Conservation (phyloP, 768 basidiomycete species). For the Mycena olivaceomarginata region DNA sequence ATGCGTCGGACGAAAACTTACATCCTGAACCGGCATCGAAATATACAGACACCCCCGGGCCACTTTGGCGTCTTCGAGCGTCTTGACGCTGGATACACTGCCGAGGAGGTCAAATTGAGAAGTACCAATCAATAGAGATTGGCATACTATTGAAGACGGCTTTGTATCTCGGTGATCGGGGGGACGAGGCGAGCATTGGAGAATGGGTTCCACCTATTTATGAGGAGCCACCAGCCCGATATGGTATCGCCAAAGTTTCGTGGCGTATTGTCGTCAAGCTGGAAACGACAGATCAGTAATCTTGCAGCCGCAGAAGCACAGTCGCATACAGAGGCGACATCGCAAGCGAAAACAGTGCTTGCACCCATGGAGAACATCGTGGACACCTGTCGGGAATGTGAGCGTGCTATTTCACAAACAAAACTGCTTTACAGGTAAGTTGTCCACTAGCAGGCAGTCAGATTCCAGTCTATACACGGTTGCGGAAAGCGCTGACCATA, state of each 20-base stretch:
- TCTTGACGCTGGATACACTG: constrained; percentile 97
- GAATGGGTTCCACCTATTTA: constrained; percentile 96
- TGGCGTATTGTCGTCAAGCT: constrained; percentile 97
- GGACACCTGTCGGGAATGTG: constrained; percentile 75
- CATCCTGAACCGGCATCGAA: constrained; percentile 96
- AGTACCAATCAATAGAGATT: constrained; percentile 34
- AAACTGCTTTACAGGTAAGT: constrained; percentile 79
- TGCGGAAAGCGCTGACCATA: constrained; percentile 72
- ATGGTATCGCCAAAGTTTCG: constrained; percentile 96
- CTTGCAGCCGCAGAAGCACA: background rate
- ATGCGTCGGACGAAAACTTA: constrained; percentile 50
- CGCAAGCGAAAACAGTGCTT: constrained; percentile 92
- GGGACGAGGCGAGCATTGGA: constrained; percentile 86
- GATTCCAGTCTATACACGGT: constrained; percentile 23
- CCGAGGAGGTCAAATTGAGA: background rate
- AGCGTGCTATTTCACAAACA: background rate
- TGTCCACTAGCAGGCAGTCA: constrained; percentile 77
- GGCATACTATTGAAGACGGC: constrained; percentile 95
- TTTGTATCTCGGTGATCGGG: constrained; percentile 95
- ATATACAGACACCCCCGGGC: constrained; percentile 93
- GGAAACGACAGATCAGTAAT: constrained; percentile 1
- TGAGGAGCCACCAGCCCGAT: constrained; percentile 96
- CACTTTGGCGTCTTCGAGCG: constrained; percentile 96
- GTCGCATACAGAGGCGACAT: constrained; percentile 88
- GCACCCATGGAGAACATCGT: constrained; percentile 96